phyloP scores from a whole-genome alignment of 106 monocot species.

The Acorus gramineus region DNA sequence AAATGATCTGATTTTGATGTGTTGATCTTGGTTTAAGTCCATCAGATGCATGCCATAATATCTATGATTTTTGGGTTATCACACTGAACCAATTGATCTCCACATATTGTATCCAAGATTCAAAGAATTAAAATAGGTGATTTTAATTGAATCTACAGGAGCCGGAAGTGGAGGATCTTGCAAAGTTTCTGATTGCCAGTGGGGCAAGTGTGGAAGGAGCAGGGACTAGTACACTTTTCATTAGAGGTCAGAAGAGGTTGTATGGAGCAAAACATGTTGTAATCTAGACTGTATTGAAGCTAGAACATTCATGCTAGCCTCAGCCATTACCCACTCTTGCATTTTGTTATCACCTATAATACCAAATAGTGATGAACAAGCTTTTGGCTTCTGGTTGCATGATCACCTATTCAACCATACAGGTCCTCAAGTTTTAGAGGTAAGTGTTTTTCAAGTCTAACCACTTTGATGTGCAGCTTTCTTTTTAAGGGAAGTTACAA shows the following conservation, averaged over 20 bases:
- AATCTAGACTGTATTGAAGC: slow-evolving; percentile 43
- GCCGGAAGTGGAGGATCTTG: slow-evolving; percentile 49
- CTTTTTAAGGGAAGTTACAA: too few relatives aligned
- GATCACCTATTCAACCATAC: slow-evolving; percentile 25
- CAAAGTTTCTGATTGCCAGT: slow-evolving; percentile 34
- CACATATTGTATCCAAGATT: too few relatives aligned
- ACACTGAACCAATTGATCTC: not conserved
- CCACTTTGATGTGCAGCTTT: too few relatives aligned
- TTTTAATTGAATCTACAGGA: slow-evolving; percentile 14
- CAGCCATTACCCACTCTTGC: slow-evolving; percentile 41
- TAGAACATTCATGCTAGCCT: slow-evolving; percentile 48
- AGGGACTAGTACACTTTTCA: slow-evolving; percentile 30
- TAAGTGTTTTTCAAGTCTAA: slow-evolving; percentile 8
- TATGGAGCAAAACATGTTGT: slow-evolving; percentile 30
- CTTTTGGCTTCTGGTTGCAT: slow-evolving; percentile 38
- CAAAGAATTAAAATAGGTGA: too few relatives aligned
- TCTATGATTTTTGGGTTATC: not conserved
- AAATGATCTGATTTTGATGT: too few relatives aligned
- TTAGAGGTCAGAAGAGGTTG: slow-evolving; percentile 25
- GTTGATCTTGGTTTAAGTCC: too few relatives aligned
- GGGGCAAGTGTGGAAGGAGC: slow-evolving; percentile 39
- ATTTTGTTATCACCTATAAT: slow-evolving; percentile 40
- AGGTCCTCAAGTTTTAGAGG: slow-evolving; percentile 19
- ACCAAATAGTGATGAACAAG: slow-evolving; percentile 20
- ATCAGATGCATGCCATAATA: too few relatives aligned